A percentile compares a stretch with the other conserved stretches of the same genome.
Conservation (phyloP, 192 early-diverging fungal species). For the Coemansia guatemalensis region DNA sequence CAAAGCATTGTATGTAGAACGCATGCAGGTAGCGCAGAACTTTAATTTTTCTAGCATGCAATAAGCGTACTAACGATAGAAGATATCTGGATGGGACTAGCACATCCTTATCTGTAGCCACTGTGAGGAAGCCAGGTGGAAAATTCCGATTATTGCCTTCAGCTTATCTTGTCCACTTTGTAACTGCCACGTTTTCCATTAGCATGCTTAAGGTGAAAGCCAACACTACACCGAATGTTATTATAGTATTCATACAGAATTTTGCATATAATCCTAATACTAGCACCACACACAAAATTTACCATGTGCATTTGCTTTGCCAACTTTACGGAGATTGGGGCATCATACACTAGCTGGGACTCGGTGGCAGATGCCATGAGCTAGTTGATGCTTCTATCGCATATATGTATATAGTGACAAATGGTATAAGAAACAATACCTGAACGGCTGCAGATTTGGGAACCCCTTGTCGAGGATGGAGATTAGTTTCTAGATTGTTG, state of each 20-base stretch:
- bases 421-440: too few species aligned
- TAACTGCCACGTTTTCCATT: not conserved
- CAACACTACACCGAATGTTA: not conserved
- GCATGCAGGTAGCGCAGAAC: not conserved
- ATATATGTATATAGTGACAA: too few species aligned
- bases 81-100: not conserved
- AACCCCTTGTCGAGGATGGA: too few species aligned
- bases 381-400: too few species aligned
- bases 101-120: not conserved
- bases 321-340: too few species aligned
- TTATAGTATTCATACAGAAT: too few species aligned
- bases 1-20: not conserved
- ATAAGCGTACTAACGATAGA: not conserved
- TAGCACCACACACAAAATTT: too few species aligned
- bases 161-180: not conserved
- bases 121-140: not conserved
- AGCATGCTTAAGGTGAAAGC: not conserved
- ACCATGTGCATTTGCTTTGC: too few species aligned
- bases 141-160: not conserved
- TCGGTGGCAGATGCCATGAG: too few species aligned
- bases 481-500: too few species aligned
- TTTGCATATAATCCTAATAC: not conserved
- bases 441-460: too few species aligned
- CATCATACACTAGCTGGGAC: too few species aligned
- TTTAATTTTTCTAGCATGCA: not conserved